Evolutionary conservation across 2,329 filamentous ascomycete species (phyloP).

Genomic region (Chalaropsis ovoidea): DNA sequence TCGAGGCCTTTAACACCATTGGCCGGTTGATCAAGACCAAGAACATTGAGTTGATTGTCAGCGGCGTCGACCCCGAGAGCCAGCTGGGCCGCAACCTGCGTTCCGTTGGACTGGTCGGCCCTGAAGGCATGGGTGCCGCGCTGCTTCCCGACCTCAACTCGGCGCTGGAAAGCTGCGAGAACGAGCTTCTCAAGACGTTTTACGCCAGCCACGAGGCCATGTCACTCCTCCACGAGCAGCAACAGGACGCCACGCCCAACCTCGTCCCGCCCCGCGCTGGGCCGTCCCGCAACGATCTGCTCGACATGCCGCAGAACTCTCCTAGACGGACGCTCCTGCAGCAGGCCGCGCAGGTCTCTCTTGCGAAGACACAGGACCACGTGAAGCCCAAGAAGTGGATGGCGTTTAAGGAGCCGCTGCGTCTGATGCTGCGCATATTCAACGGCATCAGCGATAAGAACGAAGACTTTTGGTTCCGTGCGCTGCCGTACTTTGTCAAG

Average conservation of each 20-base stretch:
- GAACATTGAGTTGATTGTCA: conserved; percentile 70
- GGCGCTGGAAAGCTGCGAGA: conserved; percentile 88
- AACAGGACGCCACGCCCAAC: conserved; percentile 37
- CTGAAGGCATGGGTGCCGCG: conserved; percentile 61
- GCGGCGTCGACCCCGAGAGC: conserved; percentile 65
- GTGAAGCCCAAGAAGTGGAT: conserved; percentile 64
- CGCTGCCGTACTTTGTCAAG: conserved; percentile 62
- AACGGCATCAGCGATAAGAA: conserved; percentile 74
- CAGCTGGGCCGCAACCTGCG: conserved; percentile 68
- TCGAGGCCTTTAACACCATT: conserved; percentile 88
- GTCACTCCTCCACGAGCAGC: conserved; percentile 31
- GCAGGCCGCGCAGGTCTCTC: conserved; percentile 54
- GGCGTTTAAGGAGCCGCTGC: conserved; percentile 78
- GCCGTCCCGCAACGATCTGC: conserved; percentile 27
- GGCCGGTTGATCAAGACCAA: conserved; percentile 71
- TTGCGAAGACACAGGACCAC: conserved; percentile 49
- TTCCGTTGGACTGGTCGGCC: conserved; percentile 65
- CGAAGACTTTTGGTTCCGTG: conserved; percentile 91
- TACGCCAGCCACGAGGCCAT: conserved; percentile 60
- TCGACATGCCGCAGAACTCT: conserved; percentile 53
- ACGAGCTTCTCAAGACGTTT: conserved; percentile 74
- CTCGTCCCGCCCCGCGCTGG: conserved; percentile 40
- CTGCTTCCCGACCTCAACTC: conserved; percentile 87
- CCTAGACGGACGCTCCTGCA: conserved; percentile 70
- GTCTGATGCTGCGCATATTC: conserved; percentile 91